These are phyloP conservation scores for Torulaspora pretoriensis DNA, from an alignment of 1,139 yeast species.

Conservation along the genomic window DNA sequence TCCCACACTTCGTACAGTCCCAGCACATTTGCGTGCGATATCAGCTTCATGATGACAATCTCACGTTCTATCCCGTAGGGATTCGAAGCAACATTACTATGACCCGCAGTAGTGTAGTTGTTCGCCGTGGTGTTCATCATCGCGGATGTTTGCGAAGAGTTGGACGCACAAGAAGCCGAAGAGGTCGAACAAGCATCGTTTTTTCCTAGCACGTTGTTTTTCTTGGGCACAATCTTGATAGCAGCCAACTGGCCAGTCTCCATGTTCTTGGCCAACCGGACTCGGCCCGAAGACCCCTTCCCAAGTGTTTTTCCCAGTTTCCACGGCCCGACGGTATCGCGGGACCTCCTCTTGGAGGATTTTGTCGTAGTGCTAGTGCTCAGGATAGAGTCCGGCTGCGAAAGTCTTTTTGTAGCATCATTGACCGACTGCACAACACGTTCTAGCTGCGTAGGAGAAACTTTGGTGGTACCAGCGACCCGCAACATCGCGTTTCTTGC, in stretches of 20 bases:
- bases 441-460: constrained; percentile 29
- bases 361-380: constrained; percentile 27
- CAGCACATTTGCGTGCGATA: constrained; percentile 72
- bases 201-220: constrained; percentile 14
- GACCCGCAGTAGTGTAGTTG: constrained; percentile 36
- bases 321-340: constrained; percentile 68
- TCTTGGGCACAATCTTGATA: constrained; percentile 71
- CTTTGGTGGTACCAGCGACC: constrained; percentile 14
- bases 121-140: constrained; percentile 18
- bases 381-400: constrained; percentile 48
- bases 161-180: constrained; percentile 17
- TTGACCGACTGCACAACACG: constrained; percentile 44
- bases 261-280: constrained; percentile 65
- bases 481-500: constrained; percentile 30
- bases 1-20: constrained; percentile 82
- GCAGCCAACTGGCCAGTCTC: constrained; percentile 74
- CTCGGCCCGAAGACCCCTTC: constrained; percentile 74
- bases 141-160: constrained; percentile 17
- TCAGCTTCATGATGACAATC: constrained; percentile 73
- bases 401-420: constrained; percentile 58
- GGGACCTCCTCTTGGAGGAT: constrained; percentile 32
- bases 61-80: constrained; percentile 81
- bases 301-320: constrained; percentile 73
- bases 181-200: constrained; percentile 13
- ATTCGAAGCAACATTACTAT: constrained; percentile 39